Evolutionary conservation across 495 filamentous ascomycete genomes (phyloP).

Genomic region (Penicillium mononematosum): DNA sequence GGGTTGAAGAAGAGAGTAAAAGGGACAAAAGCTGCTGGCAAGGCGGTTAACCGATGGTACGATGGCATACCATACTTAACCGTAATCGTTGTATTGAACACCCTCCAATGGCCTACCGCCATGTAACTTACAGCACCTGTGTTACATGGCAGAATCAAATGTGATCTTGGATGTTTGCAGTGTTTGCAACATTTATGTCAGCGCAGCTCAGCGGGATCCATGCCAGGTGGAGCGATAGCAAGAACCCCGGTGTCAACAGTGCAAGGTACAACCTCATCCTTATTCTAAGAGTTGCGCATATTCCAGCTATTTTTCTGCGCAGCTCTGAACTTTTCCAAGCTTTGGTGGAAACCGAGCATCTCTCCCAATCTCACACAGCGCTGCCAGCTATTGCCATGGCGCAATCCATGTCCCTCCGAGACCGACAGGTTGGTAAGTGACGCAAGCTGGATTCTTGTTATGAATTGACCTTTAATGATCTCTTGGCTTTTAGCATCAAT

Average conservation of each 20-base stretch:
- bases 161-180: conserved; percentile 22
- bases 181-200: conserved; percentile 27
- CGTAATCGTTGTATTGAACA: not conserved
- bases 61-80: not conserved
- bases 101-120: not conserved
- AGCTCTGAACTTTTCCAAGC: conserved; percentile 25
- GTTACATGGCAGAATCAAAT: conserved; percentile 13
- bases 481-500: conserved; percentile 69
- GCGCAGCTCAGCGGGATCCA: conserved; percentile 10
- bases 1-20: conserved; percentile 21
- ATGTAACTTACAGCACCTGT: conserved; percentile 13
- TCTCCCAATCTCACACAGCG: conserved; percentile 7
- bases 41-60: conserved; percentile 10
- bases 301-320: not conserved
- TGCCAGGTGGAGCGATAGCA: conserved; percentile 21
- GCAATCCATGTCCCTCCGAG: conserved; percentile 75
- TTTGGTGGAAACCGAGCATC: conserved; percentile 18
- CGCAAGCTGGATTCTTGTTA: conserved; percentile 41
- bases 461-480: conserved; percentile 15
- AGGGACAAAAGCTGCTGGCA: conserved; percentile 16
- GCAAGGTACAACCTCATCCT: conserved; percentile 1
- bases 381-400: conserved; percentile 58
- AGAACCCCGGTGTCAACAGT: conserved; percentile 19
- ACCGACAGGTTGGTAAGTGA: conserved; percentile 89
- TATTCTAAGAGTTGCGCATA: conserved; percentile 1